Conservation (phyloP, 148 eudicot genomes). For the Rhododendron kiyosumense region DNA sequence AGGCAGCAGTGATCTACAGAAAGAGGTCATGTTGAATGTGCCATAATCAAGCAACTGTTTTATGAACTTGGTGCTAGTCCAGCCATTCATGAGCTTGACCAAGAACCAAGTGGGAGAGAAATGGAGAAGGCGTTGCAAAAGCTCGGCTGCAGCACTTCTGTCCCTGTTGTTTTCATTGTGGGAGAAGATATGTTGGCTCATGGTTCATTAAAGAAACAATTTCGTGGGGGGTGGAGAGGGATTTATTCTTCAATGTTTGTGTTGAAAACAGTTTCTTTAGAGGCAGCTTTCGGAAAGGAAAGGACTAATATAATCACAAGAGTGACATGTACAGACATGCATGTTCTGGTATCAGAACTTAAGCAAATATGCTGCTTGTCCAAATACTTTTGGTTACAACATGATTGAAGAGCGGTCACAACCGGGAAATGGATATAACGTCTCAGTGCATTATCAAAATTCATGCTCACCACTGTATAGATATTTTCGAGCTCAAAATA, state of each 20-base stretch:
- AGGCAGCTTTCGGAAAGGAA: constrained; percentile 16
- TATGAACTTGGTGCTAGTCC: constrained; percentile 48
- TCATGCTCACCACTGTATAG: neutral
- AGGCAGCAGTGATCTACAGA: constrained; percentile 48
- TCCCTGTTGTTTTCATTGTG: constrained; percentile 49
- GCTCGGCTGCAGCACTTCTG: constrained; percentile 30
- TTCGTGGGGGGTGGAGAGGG: constrained; percentile 2
- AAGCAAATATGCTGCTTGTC: neutral
- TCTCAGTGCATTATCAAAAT: neutral
- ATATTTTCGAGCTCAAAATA: neutral
- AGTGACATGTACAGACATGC: neutral
- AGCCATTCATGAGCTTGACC: constrained; percentile 39
- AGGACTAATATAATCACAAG: neutral
- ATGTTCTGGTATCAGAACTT: neutral
- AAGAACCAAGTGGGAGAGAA: constrained; percentile 29
- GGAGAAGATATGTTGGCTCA: constrained; percentile 32
- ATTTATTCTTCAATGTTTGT: constrained; percentile 9
- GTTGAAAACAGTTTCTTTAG: neutral
- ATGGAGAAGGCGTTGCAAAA: constrained; percentile 34
- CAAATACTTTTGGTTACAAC: neutral
- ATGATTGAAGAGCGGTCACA: neutral
- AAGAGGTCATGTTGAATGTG: constrained; percentile 54
- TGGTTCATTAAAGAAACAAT: neutral
- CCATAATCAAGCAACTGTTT: constrained; percentile 36
- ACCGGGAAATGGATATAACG: neutral